Base-by-base conservation (phyloP, 169 alveolate species). In the Plasmodium blacklocki region DNA sequence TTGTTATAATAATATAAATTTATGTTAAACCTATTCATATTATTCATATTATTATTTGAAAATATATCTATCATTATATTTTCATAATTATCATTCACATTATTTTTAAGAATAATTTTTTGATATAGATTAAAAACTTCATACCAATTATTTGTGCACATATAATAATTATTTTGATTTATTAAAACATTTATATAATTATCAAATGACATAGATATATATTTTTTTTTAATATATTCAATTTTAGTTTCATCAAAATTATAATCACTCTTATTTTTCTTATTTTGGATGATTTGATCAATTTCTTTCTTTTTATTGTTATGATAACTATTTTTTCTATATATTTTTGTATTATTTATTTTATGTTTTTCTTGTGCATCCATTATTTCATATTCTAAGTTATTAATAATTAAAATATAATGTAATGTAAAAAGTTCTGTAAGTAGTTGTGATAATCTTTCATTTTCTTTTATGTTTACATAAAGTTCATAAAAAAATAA, bases 351-450 rank as follows among this genome's bases (percentile, higher is more conserved):
- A 7, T 14, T 14, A 14, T 39, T 58, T 29, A 4, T 3, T 50
- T n/a, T 5, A 8, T 29, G 8, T 29, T 58, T 19, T 1, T 15
- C 26, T 19, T 19, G 21, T 6, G 21, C 4, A 9, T 8, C 60
- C 45, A 32, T 32, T 32, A 32, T 32, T 32, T 32, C 45, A 4
- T 29, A 14, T 12, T 85, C 58, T 3, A 58, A 43, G 43, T 85
- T 19, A 1, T 63, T 73, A 23, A 85, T 43, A 14, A 85, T 39
- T 50, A 85, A 29, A 85, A 85, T 85, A 14, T 12, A 58, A 50
- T 71, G 74, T 2, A 71, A 15, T 1, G 68, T 58, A 47, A 85
- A 85, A 4, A 85, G 32, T 19, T 68, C 74, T 47, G 21, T 1
- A 50, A 85, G 52, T 11, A 68, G 32, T 2, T 52, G n/a, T 8